Conservation (phyloP, 108 stramenopile genomes). For the Epipyxis sp. region DNA sequence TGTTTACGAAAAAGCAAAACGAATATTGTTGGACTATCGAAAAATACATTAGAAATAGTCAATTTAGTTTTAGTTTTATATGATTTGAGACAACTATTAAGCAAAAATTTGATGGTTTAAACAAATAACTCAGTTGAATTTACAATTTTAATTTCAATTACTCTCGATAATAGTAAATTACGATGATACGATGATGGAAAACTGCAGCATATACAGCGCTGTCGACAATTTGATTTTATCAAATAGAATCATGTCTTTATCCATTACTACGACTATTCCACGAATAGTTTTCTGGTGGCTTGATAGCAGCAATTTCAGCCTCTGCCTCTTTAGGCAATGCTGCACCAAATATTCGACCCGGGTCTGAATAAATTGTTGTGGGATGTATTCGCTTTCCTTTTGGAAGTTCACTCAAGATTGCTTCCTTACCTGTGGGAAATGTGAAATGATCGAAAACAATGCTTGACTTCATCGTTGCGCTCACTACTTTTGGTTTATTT, state of each 20-base stretch:
- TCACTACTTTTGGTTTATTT: background rate
- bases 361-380: background rate
- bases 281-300: slow-evolving; percentile 1
- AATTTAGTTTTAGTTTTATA: too few species aligned
- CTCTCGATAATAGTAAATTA: too few species aligned
- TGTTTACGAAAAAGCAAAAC: slow-evolving; percentile 6
- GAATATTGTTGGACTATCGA: background rate
- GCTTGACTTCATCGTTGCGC: background rate
- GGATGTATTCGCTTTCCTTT: slow-evolving; percentile 24
- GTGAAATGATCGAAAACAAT: slow-evolving; percentile 26
- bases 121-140: too few species aligned
- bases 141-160: too few species aligned
- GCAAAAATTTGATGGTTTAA: too few species aligned
- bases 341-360: slow-evolving; percentile 9
- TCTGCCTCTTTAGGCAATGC: background rate
- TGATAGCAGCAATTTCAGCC: background rate
- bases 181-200: too few species aligned
- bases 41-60: too few species aligned
- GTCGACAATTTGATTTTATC: too few species aligned
- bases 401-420: slow-evolving; percentile 16
- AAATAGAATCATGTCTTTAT: too few species aligned
- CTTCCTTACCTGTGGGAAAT: slow-evolving; percentile 17
- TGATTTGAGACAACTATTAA: too few species aligned
- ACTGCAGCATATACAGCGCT: too few species aligned
- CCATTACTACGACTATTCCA: too few species aligned